These are phyloP conservation scores for Exsudoporus floridanus DNA, from an alignment of 1,284 basidiomycete genomes.

Conservation along the genomic window DNA sequence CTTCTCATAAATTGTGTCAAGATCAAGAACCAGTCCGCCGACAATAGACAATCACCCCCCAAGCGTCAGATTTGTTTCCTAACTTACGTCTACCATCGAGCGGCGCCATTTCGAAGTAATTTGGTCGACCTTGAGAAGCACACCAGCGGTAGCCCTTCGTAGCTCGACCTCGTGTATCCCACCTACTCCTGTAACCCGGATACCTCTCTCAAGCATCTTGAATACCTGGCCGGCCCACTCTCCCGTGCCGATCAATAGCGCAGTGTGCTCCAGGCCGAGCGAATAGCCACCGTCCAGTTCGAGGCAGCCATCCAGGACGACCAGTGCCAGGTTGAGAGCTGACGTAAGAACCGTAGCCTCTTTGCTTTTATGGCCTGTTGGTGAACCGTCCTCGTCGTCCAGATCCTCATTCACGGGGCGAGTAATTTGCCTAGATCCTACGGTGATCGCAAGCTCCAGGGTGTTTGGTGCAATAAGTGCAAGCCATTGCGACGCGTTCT, in stretches of 20 bases:
- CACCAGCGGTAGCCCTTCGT: constrained; percentile 72
- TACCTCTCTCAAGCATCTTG: constrained; percentile 61
- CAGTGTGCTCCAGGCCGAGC: constrained; percentile 72
- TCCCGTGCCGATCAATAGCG: constrained; percentile 67
- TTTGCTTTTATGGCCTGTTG: constrained; percentile 34
- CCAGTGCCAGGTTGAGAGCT: constrained; percentile 74
- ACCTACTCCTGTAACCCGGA: constrained; percentile 62
- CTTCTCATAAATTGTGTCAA: not conserved
- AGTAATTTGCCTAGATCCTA: constrained; percentile 69
- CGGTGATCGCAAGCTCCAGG: constrained; percentile 76
- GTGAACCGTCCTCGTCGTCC: constrained; percentile 35
- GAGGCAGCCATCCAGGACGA: constrained; percentile 72
- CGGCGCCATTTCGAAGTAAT: constrained; percentile 73
- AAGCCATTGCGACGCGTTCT: constrained; percentile 78
- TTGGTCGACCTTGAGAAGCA: constrained; percentile 78
- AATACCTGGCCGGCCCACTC: constrained; percentile 84
- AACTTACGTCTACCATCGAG: constrained; percentile 56
- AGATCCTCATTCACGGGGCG: constrained; percentile 45
- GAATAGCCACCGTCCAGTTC: constrained; percentile 76
- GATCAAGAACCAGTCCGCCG: not conserved
- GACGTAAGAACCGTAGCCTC: constrained; percentile 73
- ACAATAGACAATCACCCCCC: not conserved
- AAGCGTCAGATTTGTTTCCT: not conserved
- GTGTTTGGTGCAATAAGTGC: constrained; percentile 77
- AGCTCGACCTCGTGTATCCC: constrained; percentile 60